phyloP scores from a whole-genome alignment of 495 filamentous ascomycete species.

The Trichoderma asperelloides region DNA sequence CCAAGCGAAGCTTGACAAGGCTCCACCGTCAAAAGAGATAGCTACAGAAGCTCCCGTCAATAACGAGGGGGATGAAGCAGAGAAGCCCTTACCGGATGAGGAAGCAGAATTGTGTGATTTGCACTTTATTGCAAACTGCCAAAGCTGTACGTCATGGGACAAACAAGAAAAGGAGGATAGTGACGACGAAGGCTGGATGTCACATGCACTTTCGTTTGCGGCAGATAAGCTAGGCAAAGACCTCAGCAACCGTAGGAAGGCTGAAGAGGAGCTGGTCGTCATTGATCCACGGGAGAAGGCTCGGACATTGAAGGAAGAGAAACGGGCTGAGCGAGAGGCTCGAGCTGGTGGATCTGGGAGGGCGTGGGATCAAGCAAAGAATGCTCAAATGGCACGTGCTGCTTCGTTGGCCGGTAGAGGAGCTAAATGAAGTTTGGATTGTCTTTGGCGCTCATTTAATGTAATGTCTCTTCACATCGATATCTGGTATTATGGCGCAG shows the following conservation, averaged over 20 bases:
- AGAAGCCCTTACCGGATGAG: constrained; percentile 45
- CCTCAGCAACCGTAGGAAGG: constrained; percentile 77
- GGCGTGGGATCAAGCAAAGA: constrained; percentile 46
- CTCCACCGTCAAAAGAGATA: constrained; percentile 38
- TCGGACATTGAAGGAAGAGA: constrained; percentile 58
- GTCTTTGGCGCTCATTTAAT: background rate
- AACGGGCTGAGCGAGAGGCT: constrained; percentile 41
- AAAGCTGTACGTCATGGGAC: constrained; percentile 80
- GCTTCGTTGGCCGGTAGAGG: constrained; percentile 37
- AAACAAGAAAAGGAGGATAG: constrained; percentile 48
- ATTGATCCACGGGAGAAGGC: constrained; percentile 90
- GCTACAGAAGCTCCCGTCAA: constrained; percentile 16
- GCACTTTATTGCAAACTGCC: constrained; percentile 88
- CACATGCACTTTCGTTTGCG: constrained; percentile 71
- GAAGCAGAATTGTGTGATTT: constrained; percentile 74
- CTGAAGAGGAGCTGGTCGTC: constrained; percentile 81
- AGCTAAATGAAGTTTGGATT: constrained; percentile 22
- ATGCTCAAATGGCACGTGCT: constrained; percentile 33
- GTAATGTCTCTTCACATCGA: background rate
- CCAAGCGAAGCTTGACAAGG: constrained; percentile 63
- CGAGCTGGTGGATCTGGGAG: constrained; percentile 40
- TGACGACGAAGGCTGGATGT: constrained; percentile 57
- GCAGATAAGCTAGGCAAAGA: constrained; percentile 91
- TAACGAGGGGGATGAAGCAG: constrained; percentile 25
- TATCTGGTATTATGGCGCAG: constrained; percentile 11